Conservation (phyloP, 331 rosid species). For the Erythrophleum ivorense region DNA sequence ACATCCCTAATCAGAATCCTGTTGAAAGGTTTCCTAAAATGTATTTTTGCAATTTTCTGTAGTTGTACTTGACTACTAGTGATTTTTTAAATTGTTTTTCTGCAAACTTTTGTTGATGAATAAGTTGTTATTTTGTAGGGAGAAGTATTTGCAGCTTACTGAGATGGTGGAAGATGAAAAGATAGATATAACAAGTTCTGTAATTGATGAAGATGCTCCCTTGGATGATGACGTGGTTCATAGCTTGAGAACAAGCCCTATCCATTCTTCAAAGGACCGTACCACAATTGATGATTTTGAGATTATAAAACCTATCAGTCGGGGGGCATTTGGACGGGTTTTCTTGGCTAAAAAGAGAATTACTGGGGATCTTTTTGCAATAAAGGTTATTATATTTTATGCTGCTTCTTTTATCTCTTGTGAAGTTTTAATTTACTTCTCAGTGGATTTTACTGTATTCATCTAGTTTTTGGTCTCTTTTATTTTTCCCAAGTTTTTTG, state of each 20-base stretch:
- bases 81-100: conserved; percentile 32
- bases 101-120: conserved; percentile 31
- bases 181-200: conserved; percentile 71
- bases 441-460: background rate
- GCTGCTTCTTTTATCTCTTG: background rate
- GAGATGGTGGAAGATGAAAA: conserved; percentile 95
- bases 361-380: conserved; percentile 98
- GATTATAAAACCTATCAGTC: conserved; percentile 95
- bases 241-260: conserved; percentile 94
- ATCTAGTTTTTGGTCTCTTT: background rate
- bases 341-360: conserved; percentile 98
- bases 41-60: background rate
- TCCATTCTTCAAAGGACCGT: conserved; percentile 88
- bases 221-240: conserved; percentile 92
- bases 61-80: background rate
- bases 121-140: conserved; percentile 63
- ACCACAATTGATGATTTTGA: conserved; percentile 96
- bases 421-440: background rate
- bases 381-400: conserved; percentile 65
- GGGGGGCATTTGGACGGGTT: conserved; percentile 99
- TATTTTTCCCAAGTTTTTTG: conserved; percentile 13
- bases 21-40: background rate
- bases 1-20: background rate
- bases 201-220: conserved; percentile 89
- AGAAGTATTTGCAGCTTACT: conserved; percentile 95